Conservation (phyloP, 768 basidiomycete genomes). For the Dictyophora rubrovolvata region DNA sequence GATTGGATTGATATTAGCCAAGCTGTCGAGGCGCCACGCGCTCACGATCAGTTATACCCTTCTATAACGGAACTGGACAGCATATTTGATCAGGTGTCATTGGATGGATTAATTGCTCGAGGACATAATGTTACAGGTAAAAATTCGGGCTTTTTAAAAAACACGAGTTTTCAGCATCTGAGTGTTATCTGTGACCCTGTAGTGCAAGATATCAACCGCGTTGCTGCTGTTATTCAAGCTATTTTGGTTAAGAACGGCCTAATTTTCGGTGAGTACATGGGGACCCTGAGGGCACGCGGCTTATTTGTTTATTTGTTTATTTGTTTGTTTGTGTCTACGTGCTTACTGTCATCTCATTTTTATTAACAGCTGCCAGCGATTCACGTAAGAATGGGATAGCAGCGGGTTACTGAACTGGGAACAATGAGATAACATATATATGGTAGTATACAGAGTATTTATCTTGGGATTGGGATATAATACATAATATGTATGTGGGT, state of each 20-base stretch:
- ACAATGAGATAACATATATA: neutral
- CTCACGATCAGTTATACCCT: constrained; percentile 85
- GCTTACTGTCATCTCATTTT: neutral
- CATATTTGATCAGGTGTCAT: constrained; percentile 43
- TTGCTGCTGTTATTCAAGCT: constrained; percentile 68
- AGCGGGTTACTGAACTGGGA: constrained; percentile 54
- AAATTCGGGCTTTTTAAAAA: constrained; percentile 11
- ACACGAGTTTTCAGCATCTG: neutral
- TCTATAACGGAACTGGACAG: constrained; percentile 47
- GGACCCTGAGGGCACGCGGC: too few relatives aligned
- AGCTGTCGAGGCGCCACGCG: constrained; percentile 75
- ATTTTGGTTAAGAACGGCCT: constrained; percentile 41
- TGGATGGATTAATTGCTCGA: constrained; percentile 42
- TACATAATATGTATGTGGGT: too few relatives aligned
- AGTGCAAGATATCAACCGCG: constrained; percentile 61
- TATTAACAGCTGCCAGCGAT: constrained; percentile 65
- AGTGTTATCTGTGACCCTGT: neutral
- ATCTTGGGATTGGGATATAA: neutral
- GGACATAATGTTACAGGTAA: constrained; percentile 68
- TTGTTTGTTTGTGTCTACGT: neutral
- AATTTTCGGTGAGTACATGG: constrained; percentile 48
- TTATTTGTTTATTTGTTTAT: neutral
- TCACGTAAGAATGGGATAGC: constrained; percentile 90
- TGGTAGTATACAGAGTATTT: neutral
- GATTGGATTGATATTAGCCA: constrained; percentile 70